Evolutionary conservation across 1,284 basidiomycete species (phyloP).

Genomic region (Coriolopsis trogii): DNA sequence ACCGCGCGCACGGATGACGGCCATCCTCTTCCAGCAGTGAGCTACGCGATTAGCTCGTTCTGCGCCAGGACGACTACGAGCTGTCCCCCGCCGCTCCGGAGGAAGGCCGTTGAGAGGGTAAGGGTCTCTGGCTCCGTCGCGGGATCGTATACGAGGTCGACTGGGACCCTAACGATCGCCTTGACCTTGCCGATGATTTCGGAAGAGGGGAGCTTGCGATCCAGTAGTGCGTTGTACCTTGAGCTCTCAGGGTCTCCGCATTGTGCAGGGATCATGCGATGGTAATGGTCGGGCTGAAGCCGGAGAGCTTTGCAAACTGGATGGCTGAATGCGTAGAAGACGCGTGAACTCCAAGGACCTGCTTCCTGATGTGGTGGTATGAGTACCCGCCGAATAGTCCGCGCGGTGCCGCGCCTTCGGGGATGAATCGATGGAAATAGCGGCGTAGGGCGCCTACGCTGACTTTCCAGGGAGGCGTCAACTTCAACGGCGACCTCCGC

Average conservation of each 20-base stretch:
- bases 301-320: slow-evolving; percentile 52
- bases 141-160: slow-evolving; percentile 43
- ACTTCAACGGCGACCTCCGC: slow-evolving; percentile 14
- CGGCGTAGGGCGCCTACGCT: slow-evolving; percentile 24
- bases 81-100: slow-evolving; percentile 18
- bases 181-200: slow-evolving; percentile 24
- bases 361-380: no score
- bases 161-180: slow-evolving; percentile 13
- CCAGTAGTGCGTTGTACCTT: slow-evolving; percentile 56
- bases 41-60: no score
- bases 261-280: slow-evolving; percentile 50
- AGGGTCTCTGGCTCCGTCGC: slow-evolving; percentile 13
- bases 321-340: background rate
- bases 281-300: slow-evolving; percentile 53
- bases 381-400: slow-evolving; percentile 36
- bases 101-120: slow-evolving; percentile 14
- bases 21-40: no score
- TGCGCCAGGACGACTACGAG: no score
- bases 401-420: slow-evolving; percentile 39
- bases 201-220: slow-evolving; percentile 37
- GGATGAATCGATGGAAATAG: slow-evolving; percentile 34
- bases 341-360: no score
- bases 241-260: slow-evolving; percentile 41
- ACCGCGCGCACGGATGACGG: no score
- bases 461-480: slow-evolving; percentile 26